Conservation (phyloP, 2,329 filamentous ascomycete species). For the Endothia cerciana region DNA sequence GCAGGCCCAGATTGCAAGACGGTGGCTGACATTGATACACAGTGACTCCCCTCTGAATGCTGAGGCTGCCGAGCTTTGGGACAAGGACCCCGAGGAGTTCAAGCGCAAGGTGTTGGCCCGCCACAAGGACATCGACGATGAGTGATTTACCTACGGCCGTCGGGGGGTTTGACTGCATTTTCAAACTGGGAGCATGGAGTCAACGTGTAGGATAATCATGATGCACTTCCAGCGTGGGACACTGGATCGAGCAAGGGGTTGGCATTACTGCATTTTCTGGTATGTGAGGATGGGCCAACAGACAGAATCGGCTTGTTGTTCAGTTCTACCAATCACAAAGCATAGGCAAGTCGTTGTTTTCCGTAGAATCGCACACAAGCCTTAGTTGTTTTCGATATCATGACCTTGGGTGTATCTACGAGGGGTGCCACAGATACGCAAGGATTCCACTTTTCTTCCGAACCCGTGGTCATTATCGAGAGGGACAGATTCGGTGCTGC, state of each 20-base stretch:
- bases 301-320: constrained; percentile 12
- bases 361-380: constrained; percentile 16
- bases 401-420: constrained; percentile 3
- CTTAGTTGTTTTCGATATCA: constrained; percentile 7
- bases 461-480: background rate
- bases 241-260: constrained; percentile 20
- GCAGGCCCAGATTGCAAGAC: background rate
- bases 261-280: constrained; percentile 26
- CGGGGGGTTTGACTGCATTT: constrained; percentile 28
- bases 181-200: constrained; percentile 29
- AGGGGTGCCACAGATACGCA: background rate
- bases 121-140: constrained; percentile 68
- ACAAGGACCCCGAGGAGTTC: constrained; percentile 84
- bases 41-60: constrained; percentile 94
- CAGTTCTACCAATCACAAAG: constrained; percentile 17
- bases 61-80: constrained; percentile 95
- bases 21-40: constrained; percentile 18
- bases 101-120: constrained; percentile 72
- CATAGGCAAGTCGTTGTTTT: constrained; percentile 19
- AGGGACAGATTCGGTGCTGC: background rate
- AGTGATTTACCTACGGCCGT: constrained; percentile 42
- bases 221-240: constrained; percentile 18
- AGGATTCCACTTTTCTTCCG: background rate
- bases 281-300: constrained; percentile 18
- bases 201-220: constrained; percentile 21